Percentiles rank a stretch among this genome's conserved stretches.
These are phyloP conservation scores for Amoeboaphelidium occidentale DNA, from an alignment of 371 early-diverging fungal species.

Conservation along the genomic window DNA sequence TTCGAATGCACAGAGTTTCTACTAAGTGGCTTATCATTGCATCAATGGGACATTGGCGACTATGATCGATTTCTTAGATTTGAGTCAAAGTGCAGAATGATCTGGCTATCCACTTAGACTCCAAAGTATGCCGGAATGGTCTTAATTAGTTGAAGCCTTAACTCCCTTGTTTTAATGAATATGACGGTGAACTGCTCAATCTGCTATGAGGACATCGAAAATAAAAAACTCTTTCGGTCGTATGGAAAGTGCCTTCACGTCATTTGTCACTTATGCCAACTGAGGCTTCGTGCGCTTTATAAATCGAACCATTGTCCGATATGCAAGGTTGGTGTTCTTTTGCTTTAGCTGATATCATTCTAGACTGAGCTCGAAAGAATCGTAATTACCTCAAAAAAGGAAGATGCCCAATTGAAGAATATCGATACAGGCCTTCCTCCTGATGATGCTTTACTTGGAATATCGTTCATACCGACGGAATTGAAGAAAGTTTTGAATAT, in stretches of 20 bases:
- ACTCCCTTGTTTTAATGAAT: no score
- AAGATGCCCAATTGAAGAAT: neutral
- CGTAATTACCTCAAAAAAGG: neutral
- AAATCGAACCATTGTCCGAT: neutral
- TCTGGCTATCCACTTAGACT: no score
- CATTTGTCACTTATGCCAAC: neutral
- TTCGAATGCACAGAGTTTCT: no score
- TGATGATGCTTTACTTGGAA: neutral
- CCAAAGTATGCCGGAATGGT: no score
- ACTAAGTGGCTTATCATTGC: no score
- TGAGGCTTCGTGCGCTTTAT: neutral
- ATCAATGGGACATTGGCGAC: no score
- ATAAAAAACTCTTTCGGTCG: no score
- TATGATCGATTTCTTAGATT: no score
- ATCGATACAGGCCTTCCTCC: neutral
- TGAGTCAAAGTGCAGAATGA: no score
- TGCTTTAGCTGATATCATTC: neutral
- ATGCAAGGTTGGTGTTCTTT: neutral
- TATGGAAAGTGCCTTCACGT: neutral
- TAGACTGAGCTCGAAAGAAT: neutral
- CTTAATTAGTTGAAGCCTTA: no score
- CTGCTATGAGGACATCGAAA: neutral
- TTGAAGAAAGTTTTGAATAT: neutral
- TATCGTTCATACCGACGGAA: neutral
- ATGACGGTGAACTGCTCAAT: no score